Evolutionary conservation across 805 yeast genomes (phyloP).

Genomic region (Saccharomycopsis schoenii): DNA sequence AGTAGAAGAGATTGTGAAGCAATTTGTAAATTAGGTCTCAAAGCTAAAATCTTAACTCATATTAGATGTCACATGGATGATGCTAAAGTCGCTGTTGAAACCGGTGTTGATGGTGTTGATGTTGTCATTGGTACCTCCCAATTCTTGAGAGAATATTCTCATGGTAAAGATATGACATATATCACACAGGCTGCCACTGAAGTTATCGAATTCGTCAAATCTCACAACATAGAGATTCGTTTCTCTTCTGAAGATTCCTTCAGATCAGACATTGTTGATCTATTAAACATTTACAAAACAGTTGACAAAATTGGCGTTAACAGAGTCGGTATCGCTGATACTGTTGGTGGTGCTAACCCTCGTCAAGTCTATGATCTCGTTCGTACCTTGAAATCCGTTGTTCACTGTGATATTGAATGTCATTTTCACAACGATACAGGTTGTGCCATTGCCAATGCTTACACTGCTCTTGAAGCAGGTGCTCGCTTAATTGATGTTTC

Average conservation of each 20-base stretch:
- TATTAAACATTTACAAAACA: constrained; percentile 89
- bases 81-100: constrained; percentile 92
- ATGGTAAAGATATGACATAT: constrained; percentile 98
- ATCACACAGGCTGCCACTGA: constrained; percentile 93
- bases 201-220: constrained; percentile 94
- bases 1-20: constrained; percentile 92
- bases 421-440: constrained; percentile 99
- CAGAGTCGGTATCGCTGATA: constrained; percentile 98
- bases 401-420: constrained; percentile 94
- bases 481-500: constrained; percentile 92
- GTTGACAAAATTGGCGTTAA: constrained; percentile 97
- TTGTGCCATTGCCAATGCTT: constrained; percentile 97
- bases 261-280: constrained; percentile 92
- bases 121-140: constrained; percentile 97
- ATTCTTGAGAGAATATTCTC: constrained; percentile 87
- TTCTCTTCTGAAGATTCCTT: constrained; percentile 96
- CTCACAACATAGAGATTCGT: constrained; percentile 93
- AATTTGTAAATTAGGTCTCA: constrained; percentile 91
- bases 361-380: constrained; percentile 97
- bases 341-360: constrained; percentile 98
- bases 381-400: constrained; percentile 86
- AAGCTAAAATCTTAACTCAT: constrained; percentile 92
- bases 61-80: constrained; percentile 99
- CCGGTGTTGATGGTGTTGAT: constrained; percentile 99
- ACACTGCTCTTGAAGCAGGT: constrained; percentile 96